Percentiles rank a stretch among this genome's conserved stretches.
These are phyloP conservation scores for Acanthamoeba sp. DNA, from an alignment of 208 protist species.

Conservation along the genomic window DNA sequence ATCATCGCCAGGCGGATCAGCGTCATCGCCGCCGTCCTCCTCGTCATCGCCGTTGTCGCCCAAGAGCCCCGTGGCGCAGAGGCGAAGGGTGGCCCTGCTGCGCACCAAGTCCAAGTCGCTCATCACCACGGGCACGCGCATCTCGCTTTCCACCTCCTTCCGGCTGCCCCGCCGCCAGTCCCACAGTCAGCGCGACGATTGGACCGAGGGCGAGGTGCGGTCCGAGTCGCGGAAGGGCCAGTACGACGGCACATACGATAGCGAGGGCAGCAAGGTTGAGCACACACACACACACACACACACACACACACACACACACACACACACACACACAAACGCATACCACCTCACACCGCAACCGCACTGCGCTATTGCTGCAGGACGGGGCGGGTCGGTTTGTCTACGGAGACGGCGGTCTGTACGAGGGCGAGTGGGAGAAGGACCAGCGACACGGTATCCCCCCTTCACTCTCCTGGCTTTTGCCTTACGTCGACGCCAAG, in stretches of 20 bases:
- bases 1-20: no score
- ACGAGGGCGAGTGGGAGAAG: constrained; percentile 65
- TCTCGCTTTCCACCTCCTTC: constrained; percentile 52
- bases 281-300: neutral
- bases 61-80: constrained; percentile 11
- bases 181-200: constrained; percentile 18
- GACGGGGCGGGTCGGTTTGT: constrained; percentile 20
- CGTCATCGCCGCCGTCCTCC: neutral
- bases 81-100: neutral
- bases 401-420: constrained; percentile 23
- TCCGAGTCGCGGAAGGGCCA: constrained; percentile 10
- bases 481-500: neutral
- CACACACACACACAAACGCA: neutral
- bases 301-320: neutral
- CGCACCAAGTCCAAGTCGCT: constrained; percentile 66
- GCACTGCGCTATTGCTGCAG: neutral
- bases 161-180: constrained; percentile 26
- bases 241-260: constrained; percentile 54
- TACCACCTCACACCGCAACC: no score
- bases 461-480: neutral
- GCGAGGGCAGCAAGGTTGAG: constrained; percentile 10
- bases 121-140: neutral
- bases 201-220: constrained; percentile 19
- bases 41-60: neutral
- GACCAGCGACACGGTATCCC: constrained; percentile 55